phyloP scores from a whole-genome alignment of 1,139 yeast species.

The Suhomyces taliae region DNA sequence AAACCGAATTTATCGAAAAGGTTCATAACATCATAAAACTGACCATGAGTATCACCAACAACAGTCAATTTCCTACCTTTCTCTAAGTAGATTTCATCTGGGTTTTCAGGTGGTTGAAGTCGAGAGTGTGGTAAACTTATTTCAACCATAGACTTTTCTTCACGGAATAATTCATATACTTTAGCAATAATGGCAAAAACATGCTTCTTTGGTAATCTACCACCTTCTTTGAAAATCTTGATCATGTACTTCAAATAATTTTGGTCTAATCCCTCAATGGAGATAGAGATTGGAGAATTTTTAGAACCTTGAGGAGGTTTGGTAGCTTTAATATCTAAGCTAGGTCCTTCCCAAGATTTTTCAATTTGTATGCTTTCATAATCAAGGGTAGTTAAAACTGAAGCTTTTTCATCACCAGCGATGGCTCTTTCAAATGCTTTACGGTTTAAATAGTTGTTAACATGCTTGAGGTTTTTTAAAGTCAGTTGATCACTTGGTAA shows the following conservation, averaged over 20 bases:
- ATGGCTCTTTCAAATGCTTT: conserved; percentile 88
- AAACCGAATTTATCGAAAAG: conserved; percentile 73
- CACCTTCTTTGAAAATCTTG: conserved; percentile 68
- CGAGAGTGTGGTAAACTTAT: conserved; percentile 45
- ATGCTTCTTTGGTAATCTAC: conserved; percentile 73
- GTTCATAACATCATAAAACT: conserved; percentile 83
- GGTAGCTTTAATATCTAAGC: conserved; percentile 41
- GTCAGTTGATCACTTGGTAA: conserved; percentile 76
- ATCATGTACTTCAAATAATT: conserved; percentile 68
- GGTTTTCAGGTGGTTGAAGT: conserved; percentile 21
- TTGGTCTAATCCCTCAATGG: conserved; percentile 36
- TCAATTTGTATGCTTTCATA: conserved; percentile 56
- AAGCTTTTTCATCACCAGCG: conserved; percentile 54
- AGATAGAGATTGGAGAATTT: conserved; percentile 21
- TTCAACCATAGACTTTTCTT: conserved; percentile 79
- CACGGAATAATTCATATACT: conserved; percentile 61
- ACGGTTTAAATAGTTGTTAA: conserved; percentile 66
- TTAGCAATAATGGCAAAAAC: conserved; percentile 80
- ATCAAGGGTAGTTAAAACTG: conserved; percentile 41
- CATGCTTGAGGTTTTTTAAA: conserved; percentile 58
- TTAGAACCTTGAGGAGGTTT: conserved; percentile 16
- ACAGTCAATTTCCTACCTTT: conserved; percentile 60
- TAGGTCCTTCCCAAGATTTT: conserved; percentile 65
- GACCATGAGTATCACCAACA: conserved; percentile 99
- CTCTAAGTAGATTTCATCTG: conserved; percentile 23